Conservation (phyloP, 164 flowering plant species). For the Amborella trichopoda region DNA sequence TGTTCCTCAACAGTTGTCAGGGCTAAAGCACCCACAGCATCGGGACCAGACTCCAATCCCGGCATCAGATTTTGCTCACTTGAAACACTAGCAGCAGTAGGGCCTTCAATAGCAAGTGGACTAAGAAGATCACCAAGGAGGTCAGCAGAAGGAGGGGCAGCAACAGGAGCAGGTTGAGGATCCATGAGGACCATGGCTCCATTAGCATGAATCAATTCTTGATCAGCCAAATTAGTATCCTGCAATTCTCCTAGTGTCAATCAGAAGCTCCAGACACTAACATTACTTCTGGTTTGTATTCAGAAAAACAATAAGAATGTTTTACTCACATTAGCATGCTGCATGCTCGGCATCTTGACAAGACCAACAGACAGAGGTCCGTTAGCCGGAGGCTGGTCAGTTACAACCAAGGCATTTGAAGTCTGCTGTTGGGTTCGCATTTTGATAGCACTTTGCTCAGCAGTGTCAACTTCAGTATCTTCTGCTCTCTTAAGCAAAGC, state of each 20-base stretch:
- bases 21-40: conserved; percentile 59
- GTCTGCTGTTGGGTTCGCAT: conserved; percentile 77
- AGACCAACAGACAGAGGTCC: conserved; percentile 49
- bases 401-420: conserved; percentile 82
- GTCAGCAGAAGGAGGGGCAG: conserved; percentile 53
- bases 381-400: conserved; percentile 63
- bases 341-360: conserved; percentile 64
- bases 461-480: conserved; percentile 86
- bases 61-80: conserved; percentile 29
- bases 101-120: conserved; percentile 88
- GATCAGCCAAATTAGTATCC: conserved; percentile 40
- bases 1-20: conserved; percentile 68
- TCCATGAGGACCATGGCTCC: conserved; percentile 54
- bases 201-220: conserved; percentile 36
- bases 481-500: conserved; percentile 85
- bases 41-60: conserved; percentile 32
- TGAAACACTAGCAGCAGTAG: conserved; percentile 34
- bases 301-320: no score
- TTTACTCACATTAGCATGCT: conserved; percentile 36
- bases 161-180: conserved; percentile 25
- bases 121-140: conserved; percentile 91
- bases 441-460: conserved; percentile 96
- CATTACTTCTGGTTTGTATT: no score
- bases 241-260: conserved; percentile 15
- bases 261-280: no score